Evolutionary conservation across 495 filamentous ascomycete genomes (phyloP).

Genomic region (Penicillium subrubescens): DNA sequence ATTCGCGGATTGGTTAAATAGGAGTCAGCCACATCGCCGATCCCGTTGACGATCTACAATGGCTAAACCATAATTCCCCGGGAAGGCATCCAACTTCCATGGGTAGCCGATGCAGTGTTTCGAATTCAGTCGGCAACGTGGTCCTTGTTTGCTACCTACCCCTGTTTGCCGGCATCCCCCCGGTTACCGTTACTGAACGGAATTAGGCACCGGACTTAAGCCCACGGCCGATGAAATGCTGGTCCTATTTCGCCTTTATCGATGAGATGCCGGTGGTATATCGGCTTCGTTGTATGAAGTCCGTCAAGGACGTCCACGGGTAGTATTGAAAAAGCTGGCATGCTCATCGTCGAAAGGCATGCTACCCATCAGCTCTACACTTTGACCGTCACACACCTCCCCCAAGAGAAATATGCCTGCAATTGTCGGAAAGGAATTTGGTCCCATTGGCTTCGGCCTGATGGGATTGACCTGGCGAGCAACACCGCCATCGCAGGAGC

Average conservation of each 20-base stretch:
- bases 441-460: not conserved
- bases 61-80: too few species aligned
- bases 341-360: not conserved
- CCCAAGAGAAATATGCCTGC: not conserved
- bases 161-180: not conserved
- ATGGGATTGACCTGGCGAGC: conserved; percentile 3
- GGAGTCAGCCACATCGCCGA: too few species aligned
- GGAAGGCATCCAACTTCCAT: too few species aligned
- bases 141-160: not conserved
- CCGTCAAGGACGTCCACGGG: not conserved
- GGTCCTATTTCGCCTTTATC: not conserved
- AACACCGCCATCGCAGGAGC: conserved; percentile 1
- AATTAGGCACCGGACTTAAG: not conserved
- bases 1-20: too few species aligned
- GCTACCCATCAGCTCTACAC: not conserved
- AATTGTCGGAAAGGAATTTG: not conserved
- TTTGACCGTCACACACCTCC: not conserved
- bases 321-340: not conserved
- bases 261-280: too few species aligned
- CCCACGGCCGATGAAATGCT: not conserved
- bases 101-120: not conserved
- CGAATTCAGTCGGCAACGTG: not conserved
- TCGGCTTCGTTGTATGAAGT: not conserved
- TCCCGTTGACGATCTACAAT: too few species aligned
- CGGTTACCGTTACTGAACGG: not conserved